A percentile compares a stretch with the other conserved stretches of the same genome.
phyloP scores from a whole-genome alignment of 73 alveolate species.

The Urostyla sp. region DNA sequence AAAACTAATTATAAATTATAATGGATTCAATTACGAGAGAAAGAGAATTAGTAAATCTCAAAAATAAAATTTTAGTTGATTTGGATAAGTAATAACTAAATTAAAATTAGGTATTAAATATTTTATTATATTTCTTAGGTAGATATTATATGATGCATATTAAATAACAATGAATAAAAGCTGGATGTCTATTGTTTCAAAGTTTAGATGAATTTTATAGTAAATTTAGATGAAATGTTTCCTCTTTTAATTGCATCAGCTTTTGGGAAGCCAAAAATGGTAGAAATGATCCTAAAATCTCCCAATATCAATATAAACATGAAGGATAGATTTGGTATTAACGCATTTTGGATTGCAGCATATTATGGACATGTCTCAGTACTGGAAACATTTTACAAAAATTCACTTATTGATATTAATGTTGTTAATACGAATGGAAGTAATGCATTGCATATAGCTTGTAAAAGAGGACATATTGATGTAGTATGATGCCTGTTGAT shows the following conservation, averaged over 20 bases:
- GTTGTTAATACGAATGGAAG: conserved; percentile 15
- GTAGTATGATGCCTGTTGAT: conserved; percentile 6
- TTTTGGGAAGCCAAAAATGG: neutral
- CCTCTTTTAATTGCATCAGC: neutral
- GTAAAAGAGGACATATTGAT: neutral
- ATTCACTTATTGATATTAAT: conserved; percentile 15
- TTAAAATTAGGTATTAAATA: too few relatives aligned
- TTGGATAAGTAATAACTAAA: too few relatives aligned
- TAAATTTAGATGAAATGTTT: neutral
- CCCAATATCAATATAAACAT: neutral
- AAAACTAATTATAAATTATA: too few relatives aligned
- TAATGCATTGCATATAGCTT: conserved; percentile 56
- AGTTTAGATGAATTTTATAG: neutral
- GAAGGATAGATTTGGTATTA: conserved; percentile 29
- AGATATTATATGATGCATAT: too few relatives aligned
- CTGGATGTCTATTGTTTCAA: too few relatives aligned
- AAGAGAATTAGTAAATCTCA: too few relatives aligned
- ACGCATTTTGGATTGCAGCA: conserved; percentile 42
- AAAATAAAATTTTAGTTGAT: too few relatives aligned
- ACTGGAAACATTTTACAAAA: neutral
- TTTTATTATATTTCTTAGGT: too few relatives aligned
- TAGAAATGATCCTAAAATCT: neutral
- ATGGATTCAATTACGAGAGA: too few relatives aligned
- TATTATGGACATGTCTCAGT: neutral
- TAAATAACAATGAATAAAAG: too few relatives aligned